phyloP scores from a whole-genome alignment of 2,329 filamentous ascomycete species.

The Torrubiellomyces zombiae region DNA sequence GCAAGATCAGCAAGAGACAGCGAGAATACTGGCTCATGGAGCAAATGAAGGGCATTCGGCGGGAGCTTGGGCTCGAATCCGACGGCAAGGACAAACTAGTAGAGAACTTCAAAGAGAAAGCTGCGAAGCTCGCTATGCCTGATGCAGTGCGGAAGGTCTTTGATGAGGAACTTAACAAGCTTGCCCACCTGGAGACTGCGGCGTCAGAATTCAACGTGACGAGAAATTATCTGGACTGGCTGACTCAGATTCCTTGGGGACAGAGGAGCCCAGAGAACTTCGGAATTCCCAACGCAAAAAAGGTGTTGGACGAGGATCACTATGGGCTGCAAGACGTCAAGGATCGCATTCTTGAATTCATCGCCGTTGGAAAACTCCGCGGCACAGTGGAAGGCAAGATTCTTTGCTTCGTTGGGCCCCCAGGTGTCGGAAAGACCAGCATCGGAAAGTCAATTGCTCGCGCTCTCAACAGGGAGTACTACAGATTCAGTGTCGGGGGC shows the following conservation, averaged over 20 bases:
- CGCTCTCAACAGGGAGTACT: constrained; percentile 89
- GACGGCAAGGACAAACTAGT: constrained; percentile 97
- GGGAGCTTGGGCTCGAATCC: constrained; percentile 89
- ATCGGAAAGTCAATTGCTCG: constrained; percentile 97
- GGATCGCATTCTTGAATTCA: constrained; percentile 94
- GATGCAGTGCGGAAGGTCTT: constrained; percentile 95
- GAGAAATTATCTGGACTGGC: constrained; percentile 94
- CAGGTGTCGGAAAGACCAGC: constrained; percentile 95
- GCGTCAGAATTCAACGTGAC: constrained; percentile 98
- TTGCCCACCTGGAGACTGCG: constrained; percentile 84
- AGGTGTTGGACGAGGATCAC: constrained; percentile 87
- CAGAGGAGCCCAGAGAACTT: constrained; percentile 94
- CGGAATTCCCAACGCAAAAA: constrained; percentile 77
- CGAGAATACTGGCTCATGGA: constrained; percentile 98
- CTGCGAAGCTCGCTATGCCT: constrained; percentile 85
- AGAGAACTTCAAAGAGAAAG: constrained; percentile 94
- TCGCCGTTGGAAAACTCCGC: constrained; percentile 90
- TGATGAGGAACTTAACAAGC: constrained; percentile 94
- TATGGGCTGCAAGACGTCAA: constrained; percentile 97
- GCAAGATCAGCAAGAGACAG: constrained; percentile 92
- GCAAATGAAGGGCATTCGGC: constrained; percentile 96
- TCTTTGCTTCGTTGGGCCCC: constrained; percentile 89
- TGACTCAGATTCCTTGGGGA: constrained; percentile 96
- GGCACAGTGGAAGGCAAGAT: constrained; percentile 98
- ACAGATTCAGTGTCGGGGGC: constrained; percentile 93